Conservation (phyloP, 2,329 filamentous ascomycete species). For the Orbilia brochopaga region DNA sequence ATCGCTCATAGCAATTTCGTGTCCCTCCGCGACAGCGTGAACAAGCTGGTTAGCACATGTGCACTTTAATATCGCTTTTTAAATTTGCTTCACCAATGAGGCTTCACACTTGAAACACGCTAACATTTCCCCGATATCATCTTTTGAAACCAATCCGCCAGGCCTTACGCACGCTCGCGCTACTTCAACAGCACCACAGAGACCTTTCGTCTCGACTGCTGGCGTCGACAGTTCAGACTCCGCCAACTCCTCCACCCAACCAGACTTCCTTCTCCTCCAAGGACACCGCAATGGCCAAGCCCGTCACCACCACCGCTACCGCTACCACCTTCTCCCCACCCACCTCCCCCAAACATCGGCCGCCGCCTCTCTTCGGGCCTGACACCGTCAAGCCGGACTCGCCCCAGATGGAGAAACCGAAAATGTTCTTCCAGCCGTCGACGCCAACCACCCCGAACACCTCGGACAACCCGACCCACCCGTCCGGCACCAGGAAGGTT, state of each 20-base stretch:
- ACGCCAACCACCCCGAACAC: conserved; percentile 48
- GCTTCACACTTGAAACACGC: conserved; percentile 51
- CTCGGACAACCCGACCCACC: conserved; percentile 45
- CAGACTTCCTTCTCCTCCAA: conserved; percentile 48
- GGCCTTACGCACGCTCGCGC: conserved; percentile 47
- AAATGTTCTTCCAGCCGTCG: conserved; percentile 50
- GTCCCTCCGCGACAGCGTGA: conserved; percentile 43
- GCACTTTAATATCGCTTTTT: conserved; percentile 41
- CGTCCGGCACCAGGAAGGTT: conserved; percentile 44
- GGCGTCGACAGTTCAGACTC: conserved; percentile 48
- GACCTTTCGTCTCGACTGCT: conserved; percentile 49
- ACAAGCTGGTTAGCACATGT: conserved; percentile 50
- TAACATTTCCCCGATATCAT: conserved; percentile 42
- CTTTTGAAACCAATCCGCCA: conserved; percentile 50
- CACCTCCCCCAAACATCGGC: conserved; percentile 47
- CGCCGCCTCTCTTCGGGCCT: conserved; percentile 45
- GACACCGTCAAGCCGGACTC: conserved; percentile 36
- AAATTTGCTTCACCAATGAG: conserved; percentile 23
- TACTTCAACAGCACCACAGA: conserved; percentile 50
- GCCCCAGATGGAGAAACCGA: conserved; percentile 41
- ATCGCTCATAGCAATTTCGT: conserved; percentile 48
- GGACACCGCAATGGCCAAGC: conserved; percentile 47
- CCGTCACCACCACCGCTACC: conserved; percentile 42
- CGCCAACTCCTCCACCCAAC: conserved; percentile 49
- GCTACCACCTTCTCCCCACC: conserved; percentile 48